Percentiles rank a stretch among this genome's conserved stretches.
These are phyloP conservation scores for Tylopilus rubrobrunneus DNA, from an alignment of 768 basidiomycete species.

Conservation along the genomic window DNA sequence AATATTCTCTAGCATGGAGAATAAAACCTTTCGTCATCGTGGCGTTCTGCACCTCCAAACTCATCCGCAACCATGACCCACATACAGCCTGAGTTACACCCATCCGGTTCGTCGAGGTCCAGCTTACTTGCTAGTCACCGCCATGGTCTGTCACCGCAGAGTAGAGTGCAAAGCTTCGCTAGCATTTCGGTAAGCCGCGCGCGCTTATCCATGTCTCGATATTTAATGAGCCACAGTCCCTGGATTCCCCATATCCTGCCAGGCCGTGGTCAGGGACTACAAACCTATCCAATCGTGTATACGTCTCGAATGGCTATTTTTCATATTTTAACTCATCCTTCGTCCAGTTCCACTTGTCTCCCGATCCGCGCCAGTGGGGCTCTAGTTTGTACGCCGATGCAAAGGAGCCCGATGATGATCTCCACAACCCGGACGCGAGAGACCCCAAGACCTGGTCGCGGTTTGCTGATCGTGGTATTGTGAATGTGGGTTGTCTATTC, in stretches of 20 bases:
- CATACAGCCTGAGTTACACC: neutral
- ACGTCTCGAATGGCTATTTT: neutral
- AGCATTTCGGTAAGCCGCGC: constrained; percentile 21
- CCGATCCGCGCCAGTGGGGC: constrained; percentile 68
- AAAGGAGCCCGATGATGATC: constrained; percentile 64
- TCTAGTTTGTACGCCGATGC: constrained; percentile 50
- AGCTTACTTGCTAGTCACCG: constrained; percentile 10
- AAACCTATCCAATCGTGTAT: constrained; percentile 44
- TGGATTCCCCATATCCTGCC: constrained; percentile 39
- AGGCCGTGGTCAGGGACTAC: constrained; percentile 34
- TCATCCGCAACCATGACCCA: constrained; percentile 15
- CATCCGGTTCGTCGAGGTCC: constrained; percentile 9
- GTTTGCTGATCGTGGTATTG: constrained; percentile 58
- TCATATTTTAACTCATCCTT: neutral
- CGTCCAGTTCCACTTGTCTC: constrained; percentile 55
- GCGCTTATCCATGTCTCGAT: neutral
- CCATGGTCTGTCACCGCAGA: constrained; percentile 13
- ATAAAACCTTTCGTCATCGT: neutral
- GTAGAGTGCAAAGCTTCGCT: constrained; percentile 24
- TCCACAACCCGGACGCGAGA: constrained; percentile 60
- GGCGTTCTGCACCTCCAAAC: no score
- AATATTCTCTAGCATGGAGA: neutral
- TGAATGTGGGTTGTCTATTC: constrained; percentile 69
- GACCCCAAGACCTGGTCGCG: constrained; percentile 34
- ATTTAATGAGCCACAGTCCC: constrained; percentile 15